phyloP scores from a whole-genome alignment of 495 filamentous ascomycete genomes.

The Corynascus novoguineensis region DNA sequence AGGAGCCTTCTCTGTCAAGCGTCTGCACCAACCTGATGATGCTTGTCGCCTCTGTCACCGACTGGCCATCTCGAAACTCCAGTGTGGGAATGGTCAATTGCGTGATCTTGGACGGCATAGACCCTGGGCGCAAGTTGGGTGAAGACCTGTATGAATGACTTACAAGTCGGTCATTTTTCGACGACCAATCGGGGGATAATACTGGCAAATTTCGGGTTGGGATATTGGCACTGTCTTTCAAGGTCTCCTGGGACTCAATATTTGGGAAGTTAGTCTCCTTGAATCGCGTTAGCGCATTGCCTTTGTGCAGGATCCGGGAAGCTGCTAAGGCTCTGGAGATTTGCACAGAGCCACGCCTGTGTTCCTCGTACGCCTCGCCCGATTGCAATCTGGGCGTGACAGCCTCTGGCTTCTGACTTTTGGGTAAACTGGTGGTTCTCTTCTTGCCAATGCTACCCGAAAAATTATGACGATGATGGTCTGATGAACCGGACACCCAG shows the following conservation, averaged over 20 bases:
- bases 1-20: background rate
- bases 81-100: slow-evolving; percentile 29
- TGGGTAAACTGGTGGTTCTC: slow-evolving; percentile 14
- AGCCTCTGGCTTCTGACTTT: slow-evolving; percentile 23
- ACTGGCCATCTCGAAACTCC: background rate
- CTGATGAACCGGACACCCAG: slow-evolving; percentile 32
- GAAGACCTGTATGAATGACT: background rate
- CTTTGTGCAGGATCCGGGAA: background rate
- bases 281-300: background rate
- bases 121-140: slow-evolving; percentile 28
- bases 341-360: slow-evolving; percentile 8
- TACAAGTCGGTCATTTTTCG: slow-evolving; percentile 10
- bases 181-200: slow-evolving; percentile 14
- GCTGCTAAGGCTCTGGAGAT: background rate
- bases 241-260: background rate
- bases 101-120: slow-evolving; percentile 39
- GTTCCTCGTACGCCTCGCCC: background rate
- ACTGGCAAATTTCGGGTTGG: background rate
- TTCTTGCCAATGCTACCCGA: slow-evolving; percentile 28
- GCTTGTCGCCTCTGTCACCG: background rate
- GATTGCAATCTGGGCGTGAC: background rate
- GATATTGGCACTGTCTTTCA: background rate
- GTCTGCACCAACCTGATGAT: background rate
- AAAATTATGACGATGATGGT: slow-evolving; percentile 30
- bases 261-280: background rate